Conservation (phyloP, 1,139 yeast genomes). For the Debaryomycetaceae sp. region DNA sequence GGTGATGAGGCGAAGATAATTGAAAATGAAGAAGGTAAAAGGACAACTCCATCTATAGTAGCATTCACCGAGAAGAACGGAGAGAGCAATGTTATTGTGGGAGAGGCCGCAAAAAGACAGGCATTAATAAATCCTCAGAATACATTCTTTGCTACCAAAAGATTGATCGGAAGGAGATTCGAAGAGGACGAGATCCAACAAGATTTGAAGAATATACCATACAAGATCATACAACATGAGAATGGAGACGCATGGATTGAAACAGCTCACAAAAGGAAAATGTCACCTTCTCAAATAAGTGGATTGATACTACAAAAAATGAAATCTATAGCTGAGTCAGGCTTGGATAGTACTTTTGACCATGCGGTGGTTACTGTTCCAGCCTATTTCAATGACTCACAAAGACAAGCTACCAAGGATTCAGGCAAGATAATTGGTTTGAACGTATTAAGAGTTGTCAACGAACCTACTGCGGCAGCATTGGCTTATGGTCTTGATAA, state of each 20-base stretch:
- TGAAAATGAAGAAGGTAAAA: conserved; percentile 88
- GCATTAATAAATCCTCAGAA: conserved; percentile 98
- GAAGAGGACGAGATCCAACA: conserved; percentile 62
- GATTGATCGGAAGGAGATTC: conserved; percentile 77
- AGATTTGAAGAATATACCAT: conserved; percentile 66
- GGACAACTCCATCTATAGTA: conserved; percentile 98
- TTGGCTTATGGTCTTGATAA: conserved; percentile 70
- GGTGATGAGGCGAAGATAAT: conserved; percentile 51
- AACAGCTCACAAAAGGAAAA: conserved; percentile 86
- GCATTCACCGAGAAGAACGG: conserved; percentile 88
- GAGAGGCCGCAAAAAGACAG: conserved; percentile 98
- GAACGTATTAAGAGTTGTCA: conserved; percentile 64
- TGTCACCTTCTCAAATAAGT: conserved; percentile 95
- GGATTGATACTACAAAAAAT: conserved; percentile 93
- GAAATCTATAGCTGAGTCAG: conserved; percentile 96
- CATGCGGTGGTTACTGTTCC: conserved; percentile 88
- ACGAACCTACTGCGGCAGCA: conserved; percentile 84
- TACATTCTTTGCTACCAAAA: conserved; percentile 96
- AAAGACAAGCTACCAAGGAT: conserved; percentile 71
- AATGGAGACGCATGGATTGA: conserved; percentile 99
- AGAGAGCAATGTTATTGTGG: conserved; percentile 84
- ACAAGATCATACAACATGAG: conserved; percentile 91
- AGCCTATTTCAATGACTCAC: conserved; percentile 76
- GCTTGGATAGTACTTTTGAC: conserved; percentile 50
- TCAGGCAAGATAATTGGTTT: conserved; percentile 68